Percentiles rank a stretch among this genome's conserved stretches.
Conservation (phyloP, 2,329 filamentous ascomycete genomes). For the Neonectria sp. region DNA sequence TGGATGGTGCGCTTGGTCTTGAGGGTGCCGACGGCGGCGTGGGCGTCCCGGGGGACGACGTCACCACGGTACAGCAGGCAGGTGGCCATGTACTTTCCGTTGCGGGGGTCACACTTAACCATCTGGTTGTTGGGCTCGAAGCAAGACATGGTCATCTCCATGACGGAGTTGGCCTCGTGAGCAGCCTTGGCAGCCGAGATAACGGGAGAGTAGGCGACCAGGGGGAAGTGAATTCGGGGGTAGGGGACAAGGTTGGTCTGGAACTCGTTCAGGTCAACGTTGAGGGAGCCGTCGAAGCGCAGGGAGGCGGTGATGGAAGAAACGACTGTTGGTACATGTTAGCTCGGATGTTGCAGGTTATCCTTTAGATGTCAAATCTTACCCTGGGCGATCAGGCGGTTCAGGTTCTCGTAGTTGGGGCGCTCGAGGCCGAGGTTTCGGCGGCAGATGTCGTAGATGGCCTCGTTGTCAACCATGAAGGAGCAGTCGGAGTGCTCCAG, state of each 20-base stretch:
- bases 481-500: slow-evolving; percentile 99
- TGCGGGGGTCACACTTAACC: slow-evolving; percentile 99
- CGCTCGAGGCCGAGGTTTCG: slow-evolving; percentile 97
- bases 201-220: slow-evolving; percentile 95
- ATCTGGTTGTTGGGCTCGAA: slow-evolving; percentile 99
- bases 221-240: slow-evolving; percentile 98
- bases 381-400: slow-evolving; percentile 98
- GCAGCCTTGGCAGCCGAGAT: slow-evolving; percentile 95
- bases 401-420: slow-evolving; percentile 98
- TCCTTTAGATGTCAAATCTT: slow-evolving; percentile 45
- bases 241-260: slow-evolving; percentile 99
- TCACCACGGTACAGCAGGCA: slow-evolving; percentile 98
- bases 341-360: slow-evolving; percentile 29
- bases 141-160: slow-evolving; percentile 99
- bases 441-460: slow-evolving; percentile 99
- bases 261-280: slow-evolving; percentile 99
- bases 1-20: slow-evolving; percentile 99
- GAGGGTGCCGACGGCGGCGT: slow-evolving; percentile 92
- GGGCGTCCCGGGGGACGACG: slow-evolving; percentile 96
- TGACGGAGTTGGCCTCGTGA: slow-evolving; percentile 97
- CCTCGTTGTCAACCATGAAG: slow-evolving; percentile 99
- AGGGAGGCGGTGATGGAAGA: slow-evolving; percentile 99
- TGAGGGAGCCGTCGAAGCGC: slow-evolving; percentile 97
- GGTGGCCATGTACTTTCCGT: slow-evolving; percentile 99
- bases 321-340: slow-evolving; percentile 75